phyloP scores from a whole-genome alignment of 2,329 filamentous ascomycete species.

The Claviceps spartinae region DNA sequence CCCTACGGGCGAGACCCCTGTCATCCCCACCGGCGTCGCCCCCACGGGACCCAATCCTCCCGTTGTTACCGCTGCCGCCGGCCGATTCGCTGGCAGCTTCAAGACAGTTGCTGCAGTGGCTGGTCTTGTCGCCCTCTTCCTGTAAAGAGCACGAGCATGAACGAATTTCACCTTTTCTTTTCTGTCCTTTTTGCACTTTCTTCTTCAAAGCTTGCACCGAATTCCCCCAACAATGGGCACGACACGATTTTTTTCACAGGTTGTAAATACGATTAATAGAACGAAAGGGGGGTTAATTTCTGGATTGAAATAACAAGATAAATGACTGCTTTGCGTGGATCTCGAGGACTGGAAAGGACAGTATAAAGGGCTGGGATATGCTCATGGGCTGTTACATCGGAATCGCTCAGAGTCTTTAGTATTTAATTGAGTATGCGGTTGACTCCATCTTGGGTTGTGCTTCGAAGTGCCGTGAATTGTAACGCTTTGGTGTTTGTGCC shows the following conservation, averaged over 20 bases:
- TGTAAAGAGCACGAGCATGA: background rate
- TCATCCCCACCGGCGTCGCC: background rate
- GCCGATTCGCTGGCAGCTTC: constrained; percentile 17
- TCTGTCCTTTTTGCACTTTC: background rate
- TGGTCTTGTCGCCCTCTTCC: constrained; percentile 19
- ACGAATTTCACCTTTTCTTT: background rate
- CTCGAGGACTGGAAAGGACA: no score
- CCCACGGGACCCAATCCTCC: constrained; percentile 6
- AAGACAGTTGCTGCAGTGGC: constrained; percentile 17
- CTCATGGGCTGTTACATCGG: no score
- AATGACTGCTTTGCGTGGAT: no score
- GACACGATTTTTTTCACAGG: background rate
- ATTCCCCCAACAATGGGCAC: background rate
- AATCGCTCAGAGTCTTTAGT: no score
- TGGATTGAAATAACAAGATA: no score
- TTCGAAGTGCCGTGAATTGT: no score
- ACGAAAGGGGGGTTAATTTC: no score
- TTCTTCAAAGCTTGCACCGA: background rate
- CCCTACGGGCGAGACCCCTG: background rate
- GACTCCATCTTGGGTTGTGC: no score
- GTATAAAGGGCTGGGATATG: no score
- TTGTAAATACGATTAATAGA: no score
- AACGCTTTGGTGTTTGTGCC: no score
- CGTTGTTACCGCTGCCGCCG: constrained; percentile 18
- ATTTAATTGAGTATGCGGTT: no score